Conservation (phyloP, 2,329 filamentous ascomycete genomes). For the Anisogramma anomala region DNA sequence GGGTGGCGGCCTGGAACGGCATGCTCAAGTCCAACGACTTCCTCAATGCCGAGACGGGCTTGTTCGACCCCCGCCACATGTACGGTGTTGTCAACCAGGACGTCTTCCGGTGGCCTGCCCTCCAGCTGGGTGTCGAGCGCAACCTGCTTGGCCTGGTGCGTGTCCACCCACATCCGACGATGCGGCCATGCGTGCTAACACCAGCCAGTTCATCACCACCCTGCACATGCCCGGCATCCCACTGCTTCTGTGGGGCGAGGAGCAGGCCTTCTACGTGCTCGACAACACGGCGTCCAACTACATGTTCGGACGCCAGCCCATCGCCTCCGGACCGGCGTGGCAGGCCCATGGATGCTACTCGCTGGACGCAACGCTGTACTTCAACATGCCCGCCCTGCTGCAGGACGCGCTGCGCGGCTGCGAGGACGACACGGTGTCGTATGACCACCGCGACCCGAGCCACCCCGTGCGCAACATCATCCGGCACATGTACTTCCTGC, state of each 20-base stretch:
- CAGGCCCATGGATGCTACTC: conserved; percentile 53
- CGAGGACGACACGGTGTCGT: conserved; percentile 39
- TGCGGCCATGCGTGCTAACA: not conserved
- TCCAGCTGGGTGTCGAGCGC: conserved; percentile 44
- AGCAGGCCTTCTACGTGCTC: conserved; percentile 52
- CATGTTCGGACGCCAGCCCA: conserved; percentile 52
- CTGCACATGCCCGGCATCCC: conserved; percentile 26
- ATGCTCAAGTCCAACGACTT: conserved; percentile 49
- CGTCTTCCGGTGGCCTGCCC: conserved; percentile 51
- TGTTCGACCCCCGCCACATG: conserved; percentile 53
- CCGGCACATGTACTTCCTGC: conserved; percentile 50
- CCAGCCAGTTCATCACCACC: conserved; percentile 42
- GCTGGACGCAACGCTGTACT: conserved; percentile 44
- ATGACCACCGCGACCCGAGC: conserved; percentile 52
- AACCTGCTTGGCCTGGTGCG: conserved; percentile 35
- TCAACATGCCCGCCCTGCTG: conserved; percentile 45
- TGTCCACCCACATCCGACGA: not conserved
- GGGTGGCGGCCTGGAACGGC: conserved; percentile 41
- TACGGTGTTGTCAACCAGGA: conserved; percentile 55
- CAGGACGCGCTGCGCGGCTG: conserved; percentile 43
- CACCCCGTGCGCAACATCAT: conserved; percentile 50
- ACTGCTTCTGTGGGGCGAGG: conserved; percentile 50
- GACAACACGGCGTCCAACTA: conserved; percentile 55
- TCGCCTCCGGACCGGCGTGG: conserved; percentile 51
- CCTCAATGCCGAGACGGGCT: conserved; percentile 46